phyloP scores from a whole-genome alignment of 169 alveolate species.

The Blepharisma undulans region DNA sequence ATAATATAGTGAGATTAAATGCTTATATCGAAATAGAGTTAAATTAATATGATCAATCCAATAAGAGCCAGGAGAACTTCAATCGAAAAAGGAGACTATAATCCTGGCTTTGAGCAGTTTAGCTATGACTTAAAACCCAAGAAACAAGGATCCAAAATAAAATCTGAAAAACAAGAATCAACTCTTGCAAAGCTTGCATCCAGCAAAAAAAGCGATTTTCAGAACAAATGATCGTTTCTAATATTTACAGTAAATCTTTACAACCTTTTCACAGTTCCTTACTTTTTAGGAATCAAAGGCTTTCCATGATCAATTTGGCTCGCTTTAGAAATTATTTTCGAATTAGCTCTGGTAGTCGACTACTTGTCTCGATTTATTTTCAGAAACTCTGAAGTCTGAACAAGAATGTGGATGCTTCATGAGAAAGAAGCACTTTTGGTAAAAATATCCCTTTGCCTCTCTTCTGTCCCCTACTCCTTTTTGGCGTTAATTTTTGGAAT shows the following conservation, averaged over 20 bases:
- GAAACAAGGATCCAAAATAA: not conserved
- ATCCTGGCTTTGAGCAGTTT: not conserved
- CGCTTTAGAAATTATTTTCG: constrained; percentile 40
- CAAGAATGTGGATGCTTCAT: constrained; percentile 51
- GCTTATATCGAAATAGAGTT: not conserved
- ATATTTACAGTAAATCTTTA: constrained; percentile 42
- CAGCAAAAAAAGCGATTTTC: constrained; percentile 41
- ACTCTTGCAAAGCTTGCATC: constrained; percentile 43
- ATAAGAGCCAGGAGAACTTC: not conserved
- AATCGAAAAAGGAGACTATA: not conserved
- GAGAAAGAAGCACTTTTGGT: not conserved
- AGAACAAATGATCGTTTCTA: constrained; percentile 41
- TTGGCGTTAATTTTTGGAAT: not conserved
- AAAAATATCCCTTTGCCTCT: not conserved
- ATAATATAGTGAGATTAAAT: not conserved
- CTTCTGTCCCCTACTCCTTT: constrained; percentile 45
- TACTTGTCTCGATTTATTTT: constrained; percentile 1
- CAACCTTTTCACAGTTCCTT: constrained; percentile 52
- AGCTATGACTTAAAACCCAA: not conserved
- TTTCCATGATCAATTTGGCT: constrained; percentile 56
- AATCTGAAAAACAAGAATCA: not conserved
- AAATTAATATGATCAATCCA: not conserved
- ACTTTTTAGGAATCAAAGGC: constrained; percentile 59
- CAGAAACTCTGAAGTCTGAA: constrained; percentile 29
- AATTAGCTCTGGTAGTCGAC: constrained; percentile 47